Evolutionary conservation across 2,329 filamentous ascomycete species (phyloP).

Genomic region (Neopestalotiopsis rosae): DNA sequence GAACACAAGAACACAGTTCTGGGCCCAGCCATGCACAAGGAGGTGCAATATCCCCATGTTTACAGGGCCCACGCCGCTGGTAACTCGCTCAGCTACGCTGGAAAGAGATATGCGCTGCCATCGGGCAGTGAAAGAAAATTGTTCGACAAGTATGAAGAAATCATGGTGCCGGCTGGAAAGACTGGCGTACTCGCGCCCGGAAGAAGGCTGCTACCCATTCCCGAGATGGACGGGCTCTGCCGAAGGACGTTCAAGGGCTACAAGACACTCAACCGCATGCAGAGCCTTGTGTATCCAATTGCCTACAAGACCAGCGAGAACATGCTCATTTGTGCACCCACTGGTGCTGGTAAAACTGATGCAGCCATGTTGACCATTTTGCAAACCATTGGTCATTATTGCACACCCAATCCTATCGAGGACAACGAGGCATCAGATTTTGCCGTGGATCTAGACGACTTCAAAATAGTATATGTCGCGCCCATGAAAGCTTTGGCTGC

Average conservation of each 20-base stretch:
- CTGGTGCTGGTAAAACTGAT: slow-evolving; percentile 98
- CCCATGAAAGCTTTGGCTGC: slow-evolving; percentile 99
- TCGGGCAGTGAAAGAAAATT: slow-evolving; percentile 74
- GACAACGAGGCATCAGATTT: slow-evolving; percentile 78
- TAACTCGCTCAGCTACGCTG: slow-evolving; percentile 80
- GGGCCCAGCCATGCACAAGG: slow-evolving; percentile 72
- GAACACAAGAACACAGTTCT: slow-evolving; percentile 82
- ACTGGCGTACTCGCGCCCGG: slow-evolving; percentile 76
- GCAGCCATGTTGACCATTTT: slow-evolving; percentile 96
- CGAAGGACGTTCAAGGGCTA: slow-evolving; percentile 93
- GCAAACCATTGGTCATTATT: slow-evolving; percentile 87
- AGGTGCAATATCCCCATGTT: slow-evolving; percentile 88
- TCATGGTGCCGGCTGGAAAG: slow-evolving; percentile 80
- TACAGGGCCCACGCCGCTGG: slow-evolving; percentile 85
- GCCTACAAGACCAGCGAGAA: slow-evolving; percentile 97
- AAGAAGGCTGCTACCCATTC: slow-evolving; percentile 78
- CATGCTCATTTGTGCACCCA: slow-evolving; percentile 97
- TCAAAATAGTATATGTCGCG: slow-evolving; percentile 98
- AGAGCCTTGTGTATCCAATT: slow-evolving; percentile 93
- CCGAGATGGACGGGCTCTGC: slow-evolving; percentile 87
- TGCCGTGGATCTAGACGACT: slow-evolving; percentile 81
- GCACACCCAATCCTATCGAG: slow-evolving; percentile 79
- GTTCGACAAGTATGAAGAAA: slow-evolving; percentile 84
- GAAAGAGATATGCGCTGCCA: slow-evolving; percentile 84
- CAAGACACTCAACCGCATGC: slow-evolving; percentile 94